Percentiles rank a stretch among this genome's conserved stretches.
phyloP scores from a whole-genome alignment of 208 protist genomes.

The Acanthamoeba healyi region DNA sequence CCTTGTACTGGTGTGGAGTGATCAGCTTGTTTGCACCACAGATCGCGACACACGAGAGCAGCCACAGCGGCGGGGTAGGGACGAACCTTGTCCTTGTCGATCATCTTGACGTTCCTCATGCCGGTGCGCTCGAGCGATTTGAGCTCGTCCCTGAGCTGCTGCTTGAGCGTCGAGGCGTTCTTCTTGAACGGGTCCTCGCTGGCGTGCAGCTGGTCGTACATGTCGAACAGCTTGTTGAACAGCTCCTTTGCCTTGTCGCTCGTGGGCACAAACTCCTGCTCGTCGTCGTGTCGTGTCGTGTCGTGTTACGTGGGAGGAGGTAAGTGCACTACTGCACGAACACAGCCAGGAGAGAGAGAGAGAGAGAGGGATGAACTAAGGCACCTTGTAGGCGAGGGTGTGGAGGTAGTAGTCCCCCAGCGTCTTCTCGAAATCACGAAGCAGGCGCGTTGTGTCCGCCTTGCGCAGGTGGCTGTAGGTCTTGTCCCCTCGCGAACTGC shows the following conservation, averaged over 20 bases:
- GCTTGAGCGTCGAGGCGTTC: background rate
- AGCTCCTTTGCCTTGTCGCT: constrained; percentile 28
- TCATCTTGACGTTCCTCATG: background rate
- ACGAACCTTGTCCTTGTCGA: constrained; percentile 24
- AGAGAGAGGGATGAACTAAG: too few relatives aligned
- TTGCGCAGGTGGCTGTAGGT: background rate
- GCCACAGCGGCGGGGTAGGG: too few relatives aligned
- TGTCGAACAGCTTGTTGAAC: constrained; percentile 14
- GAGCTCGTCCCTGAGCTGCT: constrained; percentile 9
- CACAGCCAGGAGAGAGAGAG: too few relatives aligned
- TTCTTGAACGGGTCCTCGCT: constrained; percentile 17
- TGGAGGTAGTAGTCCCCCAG: constrained; percentile 24
- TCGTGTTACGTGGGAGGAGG: too few relatives aligned
- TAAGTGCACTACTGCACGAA: too few relatives aligned
- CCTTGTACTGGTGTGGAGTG: background rate
- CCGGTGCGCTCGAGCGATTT: background rate
- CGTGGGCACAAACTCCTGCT: constrained; percentile 9
- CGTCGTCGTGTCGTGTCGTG: too few relatives aligned
- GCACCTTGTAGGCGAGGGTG: constrained; percentile 2
- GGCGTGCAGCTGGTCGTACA: constrained; percentile 17
- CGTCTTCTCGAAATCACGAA: constrained; percentile 13
- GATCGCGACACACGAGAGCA: too few relatives aligned
- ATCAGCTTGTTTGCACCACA: background rate
- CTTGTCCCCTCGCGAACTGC: too few relatives aligned
- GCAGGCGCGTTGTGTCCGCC: background rate